Evolutionary conservation across 192 early-diverging fungal species (phyloP).

Genomic region (Gryganskiella cystojenkinii): DNA sequence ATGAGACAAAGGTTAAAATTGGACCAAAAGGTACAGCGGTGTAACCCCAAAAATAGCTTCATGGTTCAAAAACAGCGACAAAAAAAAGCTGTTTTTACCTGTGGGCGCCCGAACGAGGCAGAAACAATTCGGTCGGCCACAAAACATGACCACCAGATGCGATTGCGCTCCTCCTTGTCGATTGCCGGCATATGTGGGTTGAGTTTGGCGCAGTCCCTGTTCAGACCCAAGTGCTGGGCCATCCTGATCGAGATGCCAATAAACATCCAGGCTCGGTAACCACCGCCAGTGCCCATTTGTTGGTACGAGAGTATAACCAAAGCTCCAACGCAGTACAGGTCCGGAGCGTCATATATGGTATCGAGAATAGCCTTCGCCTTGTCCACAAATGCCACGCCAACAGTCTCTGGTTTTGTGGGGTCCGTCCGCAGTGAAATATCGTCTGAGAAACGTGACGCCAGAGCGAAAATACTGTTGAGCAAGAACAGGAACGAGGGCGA

Average conservation of each 20-base stretch:
- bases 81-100: constrained; percentile 27
- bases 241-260: constrained; percentile 70
- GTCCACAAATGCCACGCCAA: constrained; percentile 70
- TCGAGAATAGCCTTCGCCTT: constrained; percentile 54
- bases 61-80: too few relatives aligned
- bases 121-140: constrained; percentile 72
- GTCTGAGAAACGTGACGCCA: constrained; percentile 60
- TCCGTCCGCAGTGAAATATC: constrained; percentile 53
- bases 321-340: constrained; percentile 40
- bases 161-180: constrained; percentile 68
- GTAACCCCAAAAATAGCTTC: too few relatives aligned
- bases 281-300: constrained; percentile 45
- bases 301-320: constrained; percentile 40
- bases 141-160: constrained; percentile 87
- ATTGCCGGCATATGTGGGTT: constrained; percentile 49
- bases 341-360: constrained; percentile 32
- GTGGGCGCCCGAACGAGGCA: constrained; percentile 46
- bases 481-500: constrained; percentile 57
- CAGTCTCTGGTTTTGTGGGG: constrained; percentile 56
- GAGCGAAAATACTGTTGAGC: constrained; percentile 66
- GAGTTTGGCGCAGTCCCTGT: constrained; percentile 69
- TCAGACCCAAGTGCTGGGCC: constrained; percentile 76
- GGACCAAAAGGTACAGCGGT: too few relatives aligned
- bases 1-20: not conserved
- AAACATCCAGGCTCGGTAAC: constrained; percentile 66